Conservation (phyloP, 2,329 filamentous ascomycete genomes). For the Diaporthe vaccinii region DNA sequence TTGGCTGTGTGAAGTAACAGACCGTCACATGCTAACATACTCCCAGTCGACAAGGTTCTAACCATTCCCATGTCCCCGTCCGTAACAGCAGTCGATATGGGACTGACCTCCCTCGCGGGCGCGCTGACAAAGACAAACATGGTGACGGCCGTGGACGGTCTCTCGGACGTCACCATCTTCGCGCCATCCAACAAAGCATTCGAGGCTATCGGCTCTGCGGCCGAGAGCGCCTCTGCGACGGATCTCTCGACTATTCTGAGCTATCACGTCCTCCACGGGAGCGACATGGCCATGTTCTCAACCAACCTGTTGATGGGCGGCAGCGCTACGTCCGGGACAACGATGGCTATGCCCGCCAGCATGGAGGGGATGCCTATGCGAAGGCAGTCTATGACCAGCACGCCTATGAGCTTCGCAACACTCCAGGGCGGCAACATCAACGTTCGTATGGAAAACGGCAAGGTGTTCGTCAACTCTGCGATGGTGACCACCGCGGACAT, state of each 20-base stretch:
- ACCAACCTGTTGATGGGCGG: conserved; percentile 76
- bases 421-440: conserved; percentile 51
- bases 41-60: conserved; percentile 52
- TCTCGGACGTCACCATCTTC: conserved; percentile 49
- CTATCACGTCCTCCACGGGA: conserved; percentile 50
- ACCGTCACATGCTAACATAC: background rate
- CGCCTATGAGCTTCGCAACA: conserved; percentile 45
- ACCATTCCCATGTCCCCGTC: conserved; percentile 52
- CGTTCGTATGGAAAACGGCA: conserved; percentile 51
- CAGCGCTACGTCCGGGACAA: conserved; percentile 71
- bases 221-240: conserved; percentile 47
- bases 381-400: conserved; percentile 43
- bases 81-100: conserved; percentile 49
- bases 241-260: conserved; percentile 49
- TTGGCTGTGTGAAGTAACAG: background rate
- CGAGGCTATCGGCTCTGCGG: conserved; percentile 51
- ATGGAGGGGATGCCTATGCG: conserved; percentile 5
- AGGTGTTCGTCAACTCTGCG: conserved; percentile 54
- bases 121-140: conserved; percentile 49
- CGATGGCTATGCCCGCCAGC: conserved; percentile 72
- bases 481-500: conserved; percentile 63
- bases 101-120: conserved; percentile 53
- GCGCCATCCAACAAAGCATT: conserved; percentile 49
- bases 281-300: conserved; percentile 82
- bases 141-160: conserved; percentile 42